A percentile compares a stretch with the other conserved stretches of the same genome.
phyloP scores from a whole-genome alignment of 2,329 filamentous ascomycete species.

The Rutstroemia sp. region DNA sequence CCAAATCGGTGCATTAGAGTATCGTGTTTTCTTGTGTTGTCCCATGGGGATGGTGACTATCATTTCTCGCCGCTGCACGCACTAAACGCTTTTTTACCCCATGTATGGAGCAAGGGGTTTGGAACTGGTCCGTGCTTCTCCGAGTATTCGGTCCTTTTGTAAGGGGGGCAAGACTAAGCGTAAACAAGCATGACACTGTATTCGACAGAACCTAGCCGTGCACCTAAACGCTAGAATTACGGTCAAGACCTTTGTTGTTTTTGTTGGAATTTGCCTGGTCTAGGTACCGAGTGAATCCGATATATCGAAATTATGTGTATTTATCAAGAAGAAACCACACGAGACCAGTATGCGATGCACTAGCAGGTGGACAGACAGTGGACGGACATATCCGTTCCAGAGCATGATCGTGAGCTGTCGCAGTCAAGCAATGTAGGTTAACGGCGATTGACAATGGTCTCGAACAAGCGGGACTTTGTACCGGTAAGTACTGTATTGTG shows the following conservation, averaged over 20 bases:
- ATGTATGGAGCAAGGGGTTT: neutral
- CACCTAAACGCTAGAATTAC: neutral
- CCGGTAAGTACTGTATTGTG: too few relatives aligned
- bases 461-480: too few relatives aligned
- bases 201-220: neutral
- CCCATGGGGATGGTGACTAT: conserved; percentile 4
- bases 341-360: too few relatives aligned
- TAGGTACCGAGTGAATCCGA: too few relatives aligned
- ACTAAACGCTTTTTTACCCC: conserved; percentile 1
- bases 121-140: neutral
- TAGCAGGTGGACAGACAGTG: too few relatives aligned
- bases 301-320: too few relatives aligned
- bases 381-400: too few relatives aligned
- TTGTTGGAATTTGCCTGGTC: too few relatives aligned
- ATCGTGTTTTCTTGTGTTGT: neutral
- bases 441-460: too few relatives aligned
- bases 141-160: conserved; percentile 8
- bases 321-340: too few relatives aligned
- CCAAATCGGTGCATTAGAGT: neutral
- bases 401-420: too few relatives aligned
- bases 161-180: neutral
- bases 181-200: neutral
- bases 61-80: neutral
- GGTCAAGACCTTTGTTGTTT: neutral
- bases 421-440: too few relatives aligned